A percentile compares a stretch with the other conserved stretches of the same genome.
Conservation (phyloP, 169 alveolate species). For the Miamiensis avidus region DNA sequence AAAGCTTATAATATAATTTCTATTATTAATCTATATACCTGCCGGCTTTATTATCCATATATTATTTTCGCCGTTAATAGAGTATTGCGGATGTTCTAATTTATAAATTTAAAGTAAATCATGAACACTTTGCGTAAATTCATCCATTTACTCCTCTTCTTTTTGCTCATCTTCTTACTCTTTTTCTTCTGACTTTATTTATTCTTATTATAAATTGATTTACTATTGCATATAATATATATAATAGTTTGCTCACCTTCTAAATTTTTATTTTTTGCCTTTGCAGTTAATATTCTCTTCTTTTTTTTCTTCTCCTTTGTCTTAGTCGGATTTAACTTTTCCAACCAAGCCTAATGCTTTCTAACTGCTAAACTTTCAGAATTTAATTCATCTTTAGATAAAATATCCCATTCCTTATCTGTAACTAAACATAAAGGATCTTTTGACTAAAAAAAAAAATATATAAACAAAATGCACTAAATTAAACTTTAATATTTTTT, state of each 20-base stretch:
- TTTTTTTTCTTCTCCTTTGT: constrained; percentile 14
- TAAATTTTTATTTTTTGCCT: constrained; percentile 21
- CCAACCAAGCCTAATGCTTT: constrained; percentile 65
- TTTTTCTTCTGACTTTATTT: constrained; percentile 38
- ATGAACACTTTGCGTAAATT: constrained; percentile 38
- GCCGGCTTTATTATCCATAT: constrained; percentile 90
- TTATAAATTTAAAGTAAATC: constrained; percentile 26
- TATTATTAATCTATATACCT: too few species aligned
- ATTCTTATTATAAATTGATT: constrained; percentile 29
- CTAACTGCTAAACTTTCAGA: constrained; percentile 53
- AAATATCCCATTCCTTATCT: constrained; percentile 82
- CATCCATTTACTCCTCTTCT: constrained; percentile 41
- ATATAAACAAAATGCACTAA: neutral
- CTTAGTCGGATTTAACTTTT: too few species aligned
- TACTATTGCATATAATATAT: constrained; percentile 17
- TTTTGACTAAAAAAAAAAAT: constrained; percentile 17
- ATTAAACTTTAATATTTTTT: too few species aligned
- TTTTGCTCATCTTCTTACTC: constrained; percentile 4
- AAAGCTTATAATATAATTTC: too few species aligned
- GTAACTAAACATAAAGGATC: constrained; percentile 47
- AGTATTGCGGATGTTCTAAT: constrained; percentile 52
- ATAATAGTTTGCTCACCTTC: constrained; percentile 26
- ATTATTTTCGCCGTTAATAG: constrained; percentile 74
- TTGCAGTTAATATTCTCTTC: constrained; percentile 35
- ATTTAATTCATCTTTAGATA: constrained; percentile 71